Percentiles rank a stretch among this genome's conserved stretches.
Conservation (phyloP, 1,284 basidiomycete species). For the Sanghuangporus baumii region DNA sequence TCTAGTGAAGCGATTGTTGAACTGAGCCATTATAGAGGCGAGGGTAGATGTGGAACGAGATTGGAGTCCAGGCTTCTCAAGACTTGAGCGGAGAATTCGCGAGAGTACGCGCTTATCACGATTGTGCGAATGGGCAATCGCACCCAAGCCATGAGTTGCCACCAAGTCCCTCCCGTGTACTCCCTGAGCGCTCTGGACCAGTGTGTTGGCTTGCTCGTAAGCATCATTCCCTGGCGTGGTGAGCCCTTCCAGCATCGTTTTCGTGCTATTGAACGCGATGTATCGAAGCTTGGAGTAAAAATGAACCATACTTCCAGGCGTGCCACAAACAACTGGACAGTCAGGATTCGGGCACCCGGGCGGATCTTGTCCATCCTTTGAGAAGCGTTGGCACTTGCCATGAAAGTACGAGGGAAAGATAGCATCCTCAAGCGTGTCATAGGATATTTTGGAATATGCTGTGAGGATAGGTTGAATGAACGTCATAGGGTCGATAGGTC, state of each 20-base stretch:
- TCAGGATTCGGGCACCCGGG: conserved; percentile 71
- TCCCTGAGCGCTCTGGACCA: conserved; percentile 28
- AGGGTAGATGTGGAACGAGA: not conserved
- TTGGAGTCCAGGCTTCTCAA: conserved; percentile 13
- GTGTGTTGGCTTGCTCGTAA: conserved; percentile 37
- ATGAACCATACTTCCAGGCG: conserved; percentile 71
- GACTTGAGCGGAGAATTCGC: not conserved
- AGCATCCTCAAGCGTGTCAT: conserved; percentile 37
- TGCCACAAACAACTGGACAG: conserved; percentile 71
- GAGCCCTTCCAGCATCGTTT: conserved; percentile 30
- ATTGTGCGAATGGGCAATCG: not conserved
- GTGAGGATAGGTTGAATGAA: conserved; percentile 43
- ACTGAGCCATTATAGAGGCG: conserved; percentile 29
- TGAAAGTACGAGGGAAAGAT: conserved; percentile 68
- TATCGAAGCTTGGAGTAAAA: conserved; percentile 47
- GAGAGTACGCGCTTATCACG: not conserved
- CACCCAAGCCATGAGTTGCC: not conserved
- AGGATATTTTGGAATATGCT: conserved; percentile 41
- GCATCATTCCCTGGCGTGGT: conserved; percentile 32
- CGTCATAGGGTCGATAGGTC: conserved; percentile 26
- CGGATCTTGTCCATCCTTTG: conserved; percentile 46
- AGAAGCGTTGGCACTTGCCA: conserved; percentile 57
- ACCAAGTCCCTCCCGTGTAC: conserved; percentile 9
- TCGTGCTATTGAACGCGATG: conserved; percentile 47
- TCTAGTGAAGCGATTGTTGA: conserved; percentile 31